Conservation (phyloP, 2,329 filamentous ascomycete species). For the Colletotrichum theobromicola region DNA sequence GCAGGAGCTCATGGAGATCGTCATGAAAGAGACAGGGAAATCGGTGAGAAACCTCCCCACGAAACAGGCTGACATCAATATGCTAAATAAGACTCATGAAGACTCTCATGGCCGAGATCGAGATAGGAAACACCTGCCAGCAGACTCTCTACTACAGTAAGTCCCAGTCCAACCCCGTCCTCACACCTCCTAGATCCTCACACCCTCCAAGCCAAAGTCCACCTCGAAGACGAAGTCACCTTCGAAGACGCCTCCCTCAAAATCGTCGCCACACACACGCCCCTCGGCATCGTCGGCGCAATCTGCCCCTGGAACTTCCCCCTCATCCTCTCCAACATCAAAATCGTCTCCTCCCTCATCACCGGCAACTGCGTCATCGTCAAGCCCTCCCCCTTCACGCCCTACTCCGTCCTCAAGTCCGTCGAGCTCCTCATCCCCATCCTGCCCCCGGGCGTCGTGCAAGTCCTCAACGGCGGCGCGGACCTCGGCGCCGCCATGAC, state of each 20-base stretch:
- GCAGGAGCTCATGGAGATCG: conserved; percentile 47
- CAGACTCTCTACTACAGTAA: conserved; percentile 43
- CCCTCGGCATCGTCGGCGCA: conserved; percentile 56
- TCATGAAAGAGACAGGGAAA: conserved; percentile 58
- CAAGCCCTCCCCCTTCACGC: conserved; percentile 58
- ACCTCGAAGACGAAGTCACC: conserved; percentile 50
- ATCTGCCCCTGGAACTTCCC: conserved; percentile 69
- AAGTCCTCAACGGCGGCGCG: conserved; percentile 59
- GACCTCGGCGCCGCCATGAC: conserved; percentile 59
- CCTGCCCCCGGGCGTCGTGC: conserved; percentile 61
- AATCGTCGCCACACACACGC: conserved; percentile 47
- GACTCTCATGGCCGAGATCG: conserved; percentile 39
- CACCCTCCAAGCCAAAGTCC: conserved; percentile 30
- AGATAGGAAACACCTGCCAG: conserved; percentile 39
- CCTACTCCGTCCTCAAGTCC: conserved; percentile 56
- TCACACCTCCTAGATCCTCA: neutral
- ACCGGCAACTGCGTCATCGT: conserved; percentile 60
- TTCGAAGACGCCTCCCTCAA: conserved; percentile 48
- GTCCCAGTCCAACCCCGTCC: neutral
- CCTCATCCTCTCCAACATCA: conserved; percentile 51
- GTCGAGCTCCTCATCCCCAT: conserved; percentile 52
- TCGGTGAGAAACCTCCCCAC: conserved; percentile 35
- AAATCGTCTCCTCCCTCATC: conserved; percentile 53
- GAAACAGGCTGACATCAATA: rapidly evolving
- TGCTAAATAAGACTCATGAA: neutral